Percentiles rank a stretch among this genome's conserved stretches.
Conservation (phyloP, 495 filamentous ascomycete genomes). For the Penicillium ochrochloron region DNA sequence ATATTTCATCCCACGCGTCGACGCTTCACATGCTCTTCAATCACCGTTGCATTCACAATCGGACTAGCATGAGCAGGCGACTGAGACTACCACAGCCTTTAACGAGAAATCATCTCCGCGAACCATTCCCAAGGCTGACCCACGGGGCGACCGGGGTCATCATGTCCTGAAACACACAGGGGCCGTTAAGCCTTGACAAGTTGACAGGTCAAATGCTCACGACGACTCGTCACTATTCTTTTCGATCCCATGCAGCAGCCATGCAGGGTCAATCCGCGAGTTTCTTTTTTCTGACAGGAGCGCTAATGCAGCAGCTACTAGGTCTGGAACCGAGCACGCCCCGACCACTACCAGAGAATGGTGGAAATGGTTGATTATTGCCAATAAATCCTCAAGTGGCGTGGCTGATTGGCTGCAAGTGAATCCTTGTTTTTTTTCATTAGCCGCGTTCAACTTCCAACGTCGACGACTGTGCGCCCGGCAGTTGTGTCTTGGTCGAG, state of each 20-base stretch:
- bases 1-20: background rate
- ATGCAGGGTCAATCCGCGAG: conserved; percentile 6
- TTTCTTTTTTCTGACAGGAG: conserved; percentile 9
- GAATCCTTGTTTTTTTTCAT: conserved; percentile 11
- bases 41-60: conserved; percentile 18
- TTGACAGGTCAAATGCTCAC: background rate
- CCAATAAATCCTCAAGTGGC: conserved; percentile 14
- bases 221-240: background rate
- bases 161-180: background rate
- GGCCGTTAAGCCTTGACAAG: conserved; percentile 6
- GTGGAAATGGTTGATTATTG: conserved; percentile 14
- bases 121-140: background rate
- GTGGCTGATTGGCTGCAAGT: conserved; percentile 15
- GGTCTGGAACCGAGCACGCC: background rate
- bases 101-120: conserved; percentile 2
- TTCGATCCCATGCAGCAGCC: background rate
- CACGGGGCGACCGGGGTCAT: background rate
- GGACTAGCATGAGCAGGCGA: conserved; percentile 5
- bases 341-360: background rate
- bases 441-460: conserved; percentile 19
- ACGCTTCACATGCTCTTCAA: background rate
- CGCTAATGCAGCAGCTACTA: background rate
- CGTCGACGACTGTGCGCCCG: conserved; percentile 12
- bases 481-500: background rate
- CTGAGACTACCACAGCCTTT: background rate